Evolutionary conservation across 176 grass and related monocot genomes (phyloP).

Genomic region (Phoenix roebelenii): DNA sequence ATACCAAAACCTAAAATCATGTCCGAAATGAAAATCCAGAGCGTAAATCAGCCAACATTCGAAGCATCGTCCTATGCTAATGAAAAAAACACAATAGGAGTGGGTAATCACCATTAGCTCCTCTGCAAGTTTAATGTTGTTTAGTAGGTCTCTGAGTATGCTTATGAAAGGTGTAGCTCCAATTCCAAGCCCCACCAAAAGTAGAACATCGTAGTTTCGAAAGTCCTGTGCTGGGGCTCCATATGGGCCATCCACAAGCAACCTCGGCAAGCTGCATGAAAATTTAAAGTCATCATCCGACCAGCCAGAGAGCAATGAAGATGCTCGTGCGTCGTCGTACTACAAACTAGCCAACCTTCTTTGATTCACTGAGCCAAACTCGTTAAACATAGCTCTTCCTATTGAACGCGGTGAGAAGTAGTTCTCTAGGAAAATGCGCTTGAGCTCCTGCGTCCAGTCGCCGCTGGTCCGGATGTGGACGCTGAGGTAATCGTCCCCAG

Average conservation of each 20-base stretch:
- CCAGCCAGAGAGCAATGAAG: no score
- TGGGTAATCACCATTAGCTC: conserved; percentile 61
- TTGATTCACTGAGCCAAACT: conserved; percentile 48
- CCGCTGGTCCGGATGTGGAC: conserved; percentile 90
- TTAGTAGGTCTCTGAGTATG: conserved; percentile 89
- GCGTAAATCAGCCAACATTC: no score
- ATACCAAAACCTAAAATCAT: no score
- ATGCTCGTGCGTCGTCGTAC: no score
- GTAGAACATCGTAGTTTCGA: conserved; percentile 88
- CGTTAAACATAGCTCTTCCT: conserved; percentile 57
- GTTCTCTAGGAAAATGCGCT: conserved; percentile 77
- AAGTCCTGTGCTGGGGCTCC: conserved; percentile 93
- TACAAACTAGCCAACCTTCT: conserved; percentile 38
- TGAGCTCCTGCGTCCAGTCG: conserved; percentile 97
- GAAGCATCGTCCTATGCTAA: no score
- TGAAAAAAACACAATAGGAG: not conserved
- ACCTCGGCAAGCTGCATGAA: conserved; percentile 56
- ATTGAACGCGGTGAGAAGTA: conserved; percentile 56
- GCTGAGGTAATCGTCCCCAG: conserved; percentile 87
- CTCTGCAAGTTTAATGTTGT: conserved; percentile 95
- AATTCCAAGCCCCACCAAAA: conserved; percentile 87
- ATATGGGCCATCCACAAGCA: conserved; percentile 93
- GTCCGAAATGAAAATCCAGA: no score
- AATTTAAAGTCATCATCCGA: not conserved
- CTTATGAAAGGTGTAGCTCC: conserved; percentile 95